Evolutionary conservation across 2,329 filamentous ascomycete genomes (phyloP).

Genomic region (Onygena corvina): DNA sequence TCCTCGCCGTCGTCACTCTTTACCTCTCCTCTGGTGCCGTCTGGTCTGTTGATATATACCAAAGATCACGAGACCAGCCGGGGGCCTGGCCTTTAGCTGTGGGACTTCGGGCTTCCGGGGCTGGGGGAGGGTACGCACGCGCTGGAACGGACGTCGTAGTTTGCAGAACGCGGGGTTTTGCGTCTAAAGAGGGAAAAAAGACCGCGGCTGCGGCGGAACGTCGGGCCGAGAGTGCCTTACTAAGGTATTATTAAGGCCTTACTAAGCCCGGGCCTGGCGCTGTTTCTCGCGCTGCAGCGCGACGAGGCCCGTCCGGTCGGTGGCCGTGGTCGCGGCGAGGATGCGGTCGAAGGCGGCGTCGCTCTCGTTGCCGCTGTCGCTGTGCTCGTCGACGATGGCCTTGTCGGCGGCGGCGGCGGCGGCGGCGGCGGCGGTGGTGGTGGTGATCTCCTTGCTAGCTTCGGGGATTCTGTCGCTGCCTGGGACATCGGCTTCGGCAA

Average conservation of each 20-base stretch:
- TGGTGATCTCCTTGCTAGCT: constrained; percentile 22
- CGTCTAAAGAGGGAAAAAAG: constrained; percentile 9
- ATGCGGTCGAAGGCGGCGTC: constrained; percentile 82
- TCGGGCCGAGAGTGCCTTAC: neutral
- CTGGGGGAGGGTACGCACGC: constrained; percentile 10
- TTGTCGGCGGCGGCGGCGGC: constrained; percentile 53
- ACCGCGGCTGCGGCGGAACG: neutral
- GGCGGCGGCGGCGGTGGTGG: constrained; percentile 25
- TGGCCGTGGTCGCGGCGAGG: constrained; percentile 80
- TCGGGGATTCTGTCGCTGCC: constrained; percentile 26
- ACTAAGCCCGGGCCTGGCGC: constrained; percentile 2
- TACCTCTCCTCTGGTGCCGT: no score
- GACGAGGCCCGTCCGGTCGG: constrained; percentile 65
- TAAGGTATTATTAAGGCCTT: neutral
- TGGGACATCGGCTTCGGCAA: constrained; percentile 39
- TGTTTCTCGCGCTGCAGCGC: constrained; percentile 46
- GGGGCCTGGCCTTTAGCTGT: neutral
- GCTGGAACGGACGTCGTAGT: constrained; percentile 18
- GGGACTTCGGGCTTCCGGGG: neutral
- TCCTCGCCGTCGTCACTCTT: neutral
- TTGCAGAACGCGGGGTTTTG: constrained; percentile 16
- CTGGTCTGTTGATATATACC: neutral
- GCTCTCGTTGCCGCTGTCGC: constrained; percentile 54
- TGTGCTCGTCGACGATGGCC: constrained; percentile 51
- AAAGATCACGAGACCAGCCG: constrained; percentile 16